Evolutionary conservation across 257 asterid genomes (phyloP), one percentile per base, ranked within the genome.

Genomic region (Salvia hispanica): DNA sequence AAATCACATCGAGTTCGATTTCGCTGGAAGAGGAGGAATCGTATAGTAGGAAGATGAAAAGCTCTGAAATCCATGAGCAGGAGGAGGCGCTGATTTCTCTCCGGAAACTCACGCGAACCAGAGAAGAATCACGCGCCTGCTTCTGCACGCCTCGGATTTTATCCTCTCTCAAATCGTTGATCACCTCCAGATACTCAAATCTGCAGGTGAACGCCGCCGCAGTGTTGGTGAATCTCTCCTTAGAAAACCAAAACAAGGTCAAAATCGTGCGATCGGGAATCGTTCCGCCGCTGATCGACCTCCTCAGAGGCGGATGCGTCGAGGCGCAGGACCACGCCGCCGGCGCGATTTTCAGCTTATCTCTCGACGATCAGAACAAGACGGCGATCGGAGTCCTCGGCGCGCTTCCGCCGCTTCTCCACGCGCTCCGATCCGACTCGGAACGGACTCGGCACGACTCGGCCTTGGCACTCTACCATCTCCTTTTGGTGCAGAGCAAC

Each of bases 301-400:
- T 85, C 43, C 69, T 94, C 3, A 74, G 78, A 25, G 81, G 82
- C 13, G 97, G 97, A 28, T 76, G 67, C 65, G 67, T 78, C 0
- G 99, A 94, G 14, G 76, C 97, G 50, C 95, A 75, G 74, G 99
- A 94, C 65, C 97, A 94, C n/a, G 97, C 95, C 0, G 99, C 96
- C 5, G 96, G 97, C 1, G 97, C 87, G 4, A 79, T 94, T 67
- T 94, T 94, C 79, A 91, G 99, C 57, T 65, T 94, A 53, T 93
- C 99, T 0, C 88, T 91, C 4, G 96, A 94, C 50, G 88, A 87
- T 66, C 90, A 84, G 74, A 94, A 91, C 79, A 91, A 87, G 74
- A 88, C 93, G 0, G 99, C 99, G 0, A 81, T 94, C 33, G 97
- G 99, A 2, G 99, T 91, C 1, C 62, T 94, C n/a, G 99, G 99